Evolutionary conservation across 768 basidiomycete species (phyloP).

Genomic region (Sutorius australiensis): DNA sequence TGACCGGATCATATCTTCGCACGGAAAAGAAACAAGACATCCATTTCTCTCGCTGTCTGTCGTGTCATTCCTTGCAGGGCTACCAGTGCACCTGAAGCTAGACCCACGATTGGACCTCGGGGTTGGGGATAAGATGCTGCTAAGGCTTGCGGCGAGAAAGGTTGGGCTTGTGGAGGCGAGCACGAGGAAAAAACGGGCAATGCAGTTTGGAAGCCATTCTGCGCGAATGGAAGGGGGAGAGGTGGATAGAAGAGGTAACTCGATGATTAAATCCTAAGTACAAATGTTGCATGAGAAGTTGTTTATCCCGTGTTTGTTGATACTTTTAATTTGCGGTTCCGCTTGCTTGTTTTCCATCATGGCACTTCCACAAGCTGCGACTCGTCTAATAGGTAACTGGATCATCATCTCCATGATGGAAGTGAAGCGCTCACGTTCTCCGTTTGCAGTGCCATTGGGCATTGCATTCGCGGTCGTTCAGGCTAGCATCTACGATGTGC

Average conservation of each 20-base stretch:
- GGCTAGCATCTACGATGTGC: conserved; percentile 68
- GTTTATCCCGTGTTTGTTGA: conserved; percentile 27
- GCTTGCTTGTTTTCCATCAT: conserved; percentile 27
- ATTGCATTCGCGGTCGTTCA: conserved; percentile 40
- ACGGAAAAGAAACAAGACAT: conserved; percentile 89
- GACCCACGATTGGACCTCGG: conserved; percentile 75
- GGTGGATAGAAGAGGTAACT: conserved; percentile 49
- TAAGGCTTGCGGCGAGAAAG: conserved; percentile 66
- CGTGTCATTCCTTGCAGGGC: conserved; percentile 67
- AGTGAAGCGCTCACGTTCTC: conserved; percentile 8
- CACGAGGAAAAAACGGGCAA: conserved; percentile 81
- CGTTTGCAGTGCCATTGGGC: conserved; percentile 34
- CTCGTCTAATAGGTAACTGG: conserved; percentile 46
- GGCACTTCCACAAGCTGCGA: conserved; percentile 49
- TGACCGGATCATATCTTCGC: conserved; percentile 87
- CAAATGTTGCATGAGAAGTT: conserved; percentile 6
- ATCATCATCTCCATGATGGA: neutral
- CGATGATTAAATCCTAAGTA: conserved; percentile 18
- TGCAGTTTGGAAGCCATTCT: conserved; percentile 94
- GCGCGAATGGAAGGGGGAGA: conserved; percentile 74
- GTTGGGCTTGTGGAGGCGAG: conserved; percentile 78
- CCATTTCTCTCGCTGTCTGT: conserved; percentile 84
- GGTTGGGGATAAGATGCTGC: conserved; percentile 83
- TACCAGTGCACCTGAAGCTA: conserved; percentile 80
- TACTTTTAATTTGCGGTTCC: neutral